Conservation (phyloP, 1,139 yeast genomes). For the Taphrina betulina region DNA sequence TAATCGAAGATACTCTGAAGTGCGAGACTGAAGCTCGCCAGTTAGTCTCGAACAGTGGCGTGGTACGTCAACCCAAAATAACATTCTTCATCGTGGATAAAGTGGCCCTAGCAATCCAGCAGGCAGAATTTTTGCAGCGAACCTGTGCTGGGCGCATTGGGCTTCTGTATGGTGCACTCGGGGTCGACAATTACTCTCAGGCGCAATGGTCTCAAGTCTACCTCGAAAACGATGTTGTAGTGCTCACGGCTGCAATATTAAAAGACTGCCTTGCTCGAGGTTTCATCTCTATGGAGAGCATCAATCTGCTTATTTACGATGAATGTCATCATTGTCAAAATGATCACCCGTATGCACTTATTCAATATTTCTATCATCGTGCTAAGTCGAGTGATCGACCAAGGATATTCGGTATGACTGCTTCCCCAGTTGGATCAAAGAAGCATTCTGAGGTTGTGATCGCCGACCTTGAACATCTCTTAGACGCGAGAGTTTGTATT, state of each 20-base stretch:
- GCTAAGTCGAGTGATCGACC: conserved; percentile 26
- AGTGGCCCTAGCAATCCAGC: conserved; percentile 37
- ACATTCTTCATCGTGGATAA: conserved; percentile 35
- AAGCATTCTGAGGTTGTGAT: background rate
- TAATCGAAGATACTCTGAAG: conserved; percentile 23
- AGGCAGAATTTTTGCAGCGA: conserved; percentile 33
- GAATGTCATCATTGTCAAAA: conserved; percentile 37
- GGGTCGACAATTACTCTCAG: conserved; percentile 26
- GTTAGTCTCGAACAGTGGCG: too few relatives aligned
- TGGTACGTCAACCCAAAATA: conserved; percentile 3
- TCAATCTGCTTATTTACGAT: conserved; percentile 33
- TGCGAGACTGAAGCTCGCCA: conserved; percentile 13
- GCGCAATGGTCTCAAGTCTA: conserved; percentile 33
- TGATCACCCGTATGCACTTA: conserved; percentile 31
- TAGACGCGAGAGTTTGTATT: conserved; percentile 31
- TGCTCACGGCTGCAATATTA: conserved; percentile 36
- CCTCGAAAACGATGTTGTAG: conserved; percentile 33
- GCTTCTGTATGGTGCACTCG: conserved; percentile 34
- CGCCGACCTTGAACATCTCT: conserved; percentile 23
- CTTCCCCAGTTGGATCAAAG: conserved; percentile 35
- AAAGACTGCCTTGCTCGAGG: conserved; percentile 34
- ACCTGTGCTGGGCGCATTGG: conserved; percentile 32
- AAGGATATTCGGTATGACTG: conserved; percentile 37
- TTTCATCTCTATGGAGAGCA: conserved; percentile 24
- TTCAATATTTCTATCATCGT: conserved; percentile 34